Evolutionary conservation across 2,329 filamentous ascomycete genomes (phyloP).

Genomic region (Pseudogymnoascus sp.): DNA sequence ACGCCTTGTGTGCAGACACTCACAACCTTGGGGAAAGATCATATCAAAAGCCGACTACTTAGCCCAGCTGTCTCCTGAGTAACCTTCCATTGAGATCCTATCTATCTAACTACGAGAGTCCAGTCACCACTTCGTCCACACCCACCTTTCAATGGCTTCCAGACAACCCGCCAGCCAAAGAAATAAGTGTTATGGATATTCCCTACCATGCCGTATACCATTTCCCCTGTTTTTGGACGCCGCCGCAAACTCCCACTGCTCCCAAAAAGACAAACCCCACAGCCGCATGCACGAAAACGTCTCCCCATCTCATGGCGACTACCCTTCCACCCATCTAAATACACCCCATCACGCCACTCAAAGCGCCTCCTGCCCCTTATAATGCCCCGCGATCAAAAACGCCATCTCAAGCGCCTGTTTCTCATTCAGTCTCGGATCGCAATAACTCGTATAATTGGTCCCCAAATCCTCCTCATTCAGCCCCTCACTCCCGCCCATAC

Average conservation of each 20-base stretch:
- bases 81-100: not conserved
- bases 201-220: not conserved
- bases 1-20: not conserved
- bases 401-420: constrained; percentile 95
- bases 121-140: not conserved
- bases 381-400: constrained; percentile 86
- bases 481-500: constrained; percentile 81
- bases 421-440: constrained; percentile 91
- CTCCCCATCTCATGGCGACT: not conserved
- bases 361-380: constrained; percentile 39
- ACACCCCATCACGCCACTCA: not conserved
- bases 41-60: not conserved
- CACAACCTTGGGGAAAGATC: not conserved
- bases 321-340: not conserved
- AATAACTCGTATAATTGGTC: constrained; percentile 91
- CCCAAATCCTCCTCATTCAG: constrained; percentile 82
- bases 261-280: not conserved
- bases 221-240: not conserved
- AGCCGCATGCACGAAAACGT: not conserved
- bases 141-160: not conserved
- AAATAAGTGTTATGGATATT: not conserved
- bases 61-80: not conserved
- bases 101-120: not conserved
- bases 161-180: not conserved
- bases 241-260: not conserved